Base-by-base conservation (phyloP, 345 rosid genomes). In the Gossypium sturtianum region DNA sequence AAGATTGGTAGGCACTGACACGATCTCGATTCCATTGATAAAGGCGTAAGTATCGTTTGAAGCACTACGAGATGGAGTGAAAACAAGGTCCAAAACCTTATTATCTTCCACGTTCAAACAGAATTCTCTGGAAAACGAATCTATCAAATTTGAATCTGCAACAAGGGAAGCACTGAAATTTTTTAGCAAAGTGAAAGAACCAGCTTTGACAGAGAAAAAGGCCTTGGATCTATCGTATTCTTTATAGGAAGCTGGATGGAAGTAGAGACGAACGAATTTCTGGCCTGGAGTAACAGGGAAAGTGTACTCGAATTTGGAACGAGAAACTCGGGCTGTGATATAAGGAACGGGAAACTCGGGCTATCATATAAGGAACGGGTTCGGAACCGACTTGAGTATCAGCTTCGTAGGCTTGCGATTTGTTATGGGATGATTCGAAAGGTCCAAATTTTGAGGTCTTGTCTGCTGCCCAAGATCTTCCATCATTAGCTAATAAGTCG, bases 171-270 rank as follows among this genome's bases (percentile, higher is more conserved):
- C 57, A 47, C 56, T 67, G 71, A 23, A 67, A 67, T 22, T 22
- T 48, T 47, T 47, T n/a, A 67, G 41, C 17, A 67, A 67, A 67
- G 71, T 67, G 71, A 48, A 67, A 48, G 57, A 67, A 23, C 71
- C 57, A 20, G 43, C 49, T 41, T n/a, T 41, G 25, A 41, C 68
- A 3, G 49, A 7, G 25, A 41, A 64, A n/a, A 64, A 41, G 49
- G 68, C 68, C 68, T 64, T 64, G 16, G 68, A 41, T n/a, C 3
- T 12, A 16, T 23, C 12, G 4, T 12, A 45, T 0, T 44, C 3
- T 4, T 12, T 0, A 20, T 66, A 45, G 2, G 70, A 66, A 12
- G 7, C 51, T 0, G 34, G 11, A 12, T 66, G 11, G 6, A 66
- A 66, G 34, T 66, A 45, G 53, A 19, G 53, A 23, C 34, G 12